Evolutionary conservation across 2,329 filamentous ascomycete genomes (phyloP), one percentile per base, ranked within the genome.

Genomic region (Cladorrhinum sp.): DNA sequence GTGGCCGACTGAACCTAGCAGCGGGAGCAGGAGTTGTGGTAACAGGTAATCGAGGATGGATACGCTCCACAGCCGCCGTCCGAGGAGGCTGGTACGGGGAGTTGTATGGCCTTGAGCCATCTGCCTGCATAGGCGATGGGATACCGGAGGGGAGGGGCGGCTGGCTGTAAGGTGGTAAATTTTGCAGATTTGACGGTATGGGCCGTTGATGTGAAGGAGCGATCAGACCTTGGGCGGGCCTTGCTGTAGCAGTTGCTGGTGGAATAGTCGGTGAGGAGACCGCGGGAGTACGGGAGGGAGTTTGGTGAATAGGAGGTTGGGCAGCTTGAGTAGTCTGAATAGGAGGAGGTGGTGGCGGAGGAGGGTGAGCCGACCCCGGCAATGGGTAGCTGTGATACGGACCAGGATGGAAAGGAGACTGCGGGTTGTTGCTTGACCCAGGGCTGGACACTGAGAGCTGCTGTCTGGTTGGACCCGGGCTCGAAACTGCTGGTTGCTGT

Each of bases 61-160:
- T 69, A 62, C 59, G 65, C 1, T 67, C 64, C 10, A 63, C 59
- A 33, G 64, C 59, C 1, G 59, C 55, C 30, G 66, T 58, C 26
- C 71, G 71, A 30, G 68, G 62, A 26, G 69, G 66, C 18, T 66
- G 70, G 39, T 73, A 72, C 18, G 71, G 69, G 12, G 72, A 66
- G 55, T 62, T 65, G 48, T 72, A 67, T 6, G 60, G 64, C 46
- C 60, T 57, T 21, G 53, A 58, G 8, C 26, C 54, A 24, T 67
- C 66, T 28, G 60, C 23, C 16, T 58, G 59, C 1, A 28, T 18
- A 26, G 59, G 57, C 3, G 67, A 58, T 1, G 62, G 50, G 12
- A 53, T 55, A 18, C 50, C 28, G 9, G 58, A 55, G 18, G 60
- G 26, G 10, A 48, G 9, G 16, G 28, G 42, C 12, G 55, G 61